Percentiles rank a stretch among this genome's conserved stretches.
Evolutionary conservation across 768 basidiomycete species (phyloP).

Genomic region (Ramaria sp.): DNA sequence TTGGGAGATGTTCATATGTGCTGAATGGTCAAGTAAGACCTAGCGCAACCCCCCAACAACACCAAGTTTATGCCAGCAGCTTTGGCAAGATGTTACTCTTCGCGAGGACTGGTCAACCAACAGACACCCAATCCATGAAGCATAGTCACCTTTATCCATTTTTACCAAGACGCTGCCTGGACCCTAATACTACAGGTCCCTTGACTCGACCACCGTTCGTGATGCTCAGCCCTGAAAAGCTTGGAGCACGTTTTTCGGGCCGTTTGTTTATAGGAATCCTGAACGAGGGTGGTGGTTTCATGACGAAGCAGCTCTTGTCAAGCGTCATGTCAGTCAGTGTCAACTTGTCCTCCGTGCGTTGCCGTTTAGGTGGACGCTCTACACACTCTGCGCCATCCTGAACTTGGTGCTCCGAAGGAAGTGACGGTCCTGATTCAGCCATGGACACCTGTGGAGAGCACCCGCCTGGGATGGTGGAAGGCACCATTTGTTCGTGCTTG

Average conservation of each 20-base stretch:
- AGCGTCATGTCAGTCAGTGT: neutral
- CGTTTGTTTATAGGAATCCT: neutral
- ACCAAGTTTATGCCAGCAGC: too few species aligned
- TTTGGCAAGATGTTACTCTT: neutral
- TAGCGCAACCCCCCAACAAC: too few species aligned
- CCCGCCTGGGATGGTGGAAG: neutral
- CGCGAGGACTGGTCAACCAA: neutral
- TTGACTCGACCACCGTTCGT: neutral
- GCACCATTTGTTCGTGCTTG: neutral
- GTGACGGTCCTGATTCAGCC: neutral
- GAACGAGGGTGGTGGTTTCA: neutral
- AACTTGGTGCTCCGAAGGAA: neutral
- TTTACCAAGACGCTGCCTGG: conserved; percentile 1
- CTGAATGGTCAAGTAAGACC: too few species aligned
- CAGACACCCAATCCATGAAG: too few species aligned
- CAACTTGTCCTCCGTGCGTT: neutral
- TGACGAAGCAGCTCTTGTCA: neutral
- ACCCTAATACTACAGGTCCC: neutral
- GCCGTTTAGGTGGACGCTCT: neutral
- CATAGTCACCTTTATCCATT: too few species aligned
- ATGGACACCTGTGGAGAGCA: neutral
- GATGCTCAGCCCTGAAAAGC: neutral
- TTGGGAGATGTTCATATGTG: too few species aligned
- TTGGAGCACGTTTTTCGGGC: neutral
- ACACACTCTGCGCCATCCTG: neutral